Conservation (phyloP, 176 grass and related monocot genomes). For the Avena atlantica region DNA sequence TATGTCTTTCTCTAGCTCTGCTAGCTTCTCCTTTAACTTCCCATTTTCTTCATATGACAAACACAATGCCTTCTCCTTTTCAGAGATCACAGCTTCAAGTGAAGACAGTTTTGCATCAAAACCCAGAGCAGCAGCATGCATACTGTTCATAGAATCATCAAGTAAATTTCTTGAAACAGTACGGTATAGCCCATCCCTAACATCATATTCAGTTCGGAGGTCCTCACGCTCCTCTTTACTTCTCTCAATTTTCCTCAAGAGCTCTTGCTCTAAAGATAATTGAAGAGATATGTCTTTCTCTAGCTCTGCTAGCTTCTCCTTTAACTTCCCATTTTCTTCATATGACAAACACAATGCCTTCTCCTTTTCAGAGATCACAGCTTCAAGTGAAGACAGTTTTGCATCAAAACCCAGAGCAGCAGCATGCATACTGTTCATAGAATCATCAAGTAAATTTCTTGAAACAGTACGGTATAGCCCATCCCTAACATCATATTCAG, state of each 20-base stretch:
- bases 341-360: conserved; percentile 56
- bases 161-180: conserved; percentile 70
- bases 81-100: conserved; percentile 57
- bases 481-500: conserved; percentile 67
- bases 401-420: conserved; percentile 47
- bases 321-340: conserved; percentile 72
- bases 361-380: conserved; percentile 59
- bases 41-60: conserved; percentile 63
- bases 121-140: conserved; percentile 54
- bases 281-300: conserved; percentile 14
- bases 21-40: conserved; percentile 66
- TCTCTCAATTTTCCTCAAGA: conserved; percentile 58
- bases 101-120: conserved; percentile 51
- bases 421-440: conserved; percentile 53
- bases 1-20: conserved; percentile 36
- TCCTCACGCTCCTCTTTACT: conserved; percentile 62
- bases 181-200: conserved; percentile 64
- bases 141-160: conserved; percentile 62
- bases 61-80: conserved; percentile 66
- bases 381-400: conserved; percentile 63
- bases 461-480: conserved; percentile 62
- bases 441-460: conserved; percentile 72
- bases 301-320: conserved; percentile 54
- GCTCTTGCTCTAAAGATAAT: no score
- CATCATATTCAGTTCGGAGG: conserved; percentile 54